Evolutionary conservation across 805 yeast species (phyloP).

Genomic region (Cyberlindnera meyerae): DNA sequence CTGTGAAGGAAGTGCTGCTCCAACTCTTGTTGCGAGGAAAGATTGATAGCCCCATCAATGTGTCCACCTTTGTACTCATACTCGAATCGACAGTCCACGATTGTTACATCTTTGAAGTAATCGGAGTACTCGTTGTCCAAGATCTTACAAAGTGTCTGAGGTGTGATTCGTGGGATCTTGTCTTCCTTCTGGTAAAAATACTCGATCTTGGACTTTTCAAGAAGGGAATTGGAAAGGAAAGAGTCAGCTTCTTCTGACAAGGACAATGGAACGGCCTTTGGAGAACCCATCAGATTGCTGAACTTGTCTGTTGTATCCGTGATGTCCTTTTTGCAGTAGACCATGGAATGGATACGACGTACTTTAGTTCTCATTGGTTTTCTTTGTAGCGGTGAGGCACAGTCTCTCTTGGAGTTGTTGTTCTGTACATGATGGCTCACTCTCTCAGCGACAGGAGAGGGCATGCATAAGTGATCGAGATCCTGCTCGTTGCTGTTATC

Average conservation of each 20-base stretch:
- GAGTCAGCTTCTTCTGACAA: slow-evolving; percentile 13
- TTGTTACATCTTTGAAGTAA: slow-evolving; percentile 37
- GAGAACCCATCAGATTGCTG: slow-evolving; percentile 25
- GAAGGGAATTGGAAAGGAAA: slow-evolving; percentile 12
- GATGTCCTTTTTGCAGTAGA: slow-evolving; percentile 49
- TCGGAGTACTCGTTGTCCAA: slow-evolving; percentile 49
- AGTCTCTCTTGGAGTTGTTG: slow-evolving; percentile 26
- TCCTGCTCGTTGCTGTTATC: slow-evolving; percentile 4
- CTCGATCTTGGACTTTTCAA: slow-evolving; percentile 32
- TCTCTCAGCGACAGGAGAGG: slow-evolving; percentile 25
- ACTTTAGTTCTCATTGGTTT: slow-evolving; percentile 33
- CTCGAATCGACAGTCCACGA: slow-evolving; percentile 88
- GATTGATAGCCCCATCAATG: slow-evolving; percentile 74
- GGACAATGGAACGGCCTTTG: slow-evolving; percentile 6
- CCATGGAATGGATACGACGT: slow-evolving; percentile 67
- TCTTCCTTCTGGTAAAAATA: slow-evolving; percentile 47
- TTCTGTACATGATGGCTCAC: slow-evolving; percentile 8
- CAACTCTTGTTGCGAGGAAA: slow-evolving; percentile 63
- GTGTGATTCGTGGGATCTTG: slow-evolving; percentile 65
- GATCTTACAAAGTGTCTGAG: slow-evolving; percentile 50
- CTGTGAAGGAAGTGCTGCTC: slow-evolving; percentile 47
- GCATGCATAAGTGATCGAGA: slow-evolving; percentile 23
- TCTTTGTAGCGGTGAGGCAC: slow-evolving; percentile 37
- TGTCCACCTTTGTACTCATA: slow-evolving; percentile 95
- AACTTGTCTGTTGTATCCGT: slow-evolving; percentile 32